Conservation (phyloP, 768 basidiomycete species). For the Mycena haematopus region DNA sequence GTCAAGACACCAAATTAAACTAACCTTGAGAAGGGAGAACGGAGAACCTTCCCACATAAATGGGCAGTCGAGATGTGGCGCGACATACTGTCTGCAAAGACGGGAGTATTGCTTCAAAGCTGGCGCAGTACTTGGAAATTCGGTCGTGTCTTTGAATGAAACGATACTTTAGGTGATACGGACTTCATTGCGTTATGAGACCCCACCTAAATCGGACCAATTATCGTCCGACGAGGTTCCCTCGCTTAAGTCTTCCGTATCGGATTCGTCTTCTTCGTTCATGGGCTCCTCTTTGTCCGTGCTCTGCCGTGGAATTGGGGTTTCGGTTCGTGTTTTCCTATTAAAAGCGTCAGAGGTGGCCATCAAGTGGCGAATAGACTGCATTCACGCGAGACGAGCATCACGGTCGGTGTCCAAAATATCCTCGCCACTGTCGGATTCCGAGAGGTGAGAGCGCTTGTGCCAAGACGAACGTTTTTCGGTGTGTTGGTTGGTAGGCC, state of each 20-base stretch:
- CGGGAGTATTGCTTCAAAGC: slow-evolving; percentile 55
- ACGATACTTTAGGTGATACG: neutral
- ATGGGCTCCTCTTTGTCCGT: slow-evolving; percentile 59
- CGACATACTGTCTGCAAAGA: slow-evolving; percentile 55
- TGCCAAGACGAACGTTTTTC: slow-evolving; percentile 24
- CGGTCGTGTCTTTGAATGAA: neutral
- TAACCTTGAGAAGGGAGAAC: slow-evolving; percentile 53
- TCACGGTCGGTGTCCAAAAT: slow-evolving; percentile 74
- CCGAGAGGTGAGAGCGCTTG: slow-evolving; percentile 48
- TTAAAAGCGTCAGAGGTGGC: neutral
- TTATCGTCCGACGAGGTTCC: slow-evolving; percentile 53
- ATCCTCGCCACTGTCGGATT: slow-evolving; percentile 70
- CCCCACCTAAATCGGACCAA: slow-evolving; percentile 56
- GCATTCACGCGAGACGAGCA: slow-evolving; percentile 70
- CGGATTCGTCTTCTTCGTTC: slow-evolving; percentile 81
- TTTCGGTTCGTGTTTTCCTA: slow-evolving; percentile 60
- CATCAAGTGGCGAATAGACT: neutral
- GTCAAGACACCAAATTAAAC: slow-evolving; percentile 11
- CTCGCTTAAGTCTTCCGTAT: slow-evolving; percentile 73
- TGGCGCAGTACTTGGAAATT: slow-evolving; percentile 23
- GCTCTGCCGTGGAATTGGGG: slow-evolving; percentile 48
- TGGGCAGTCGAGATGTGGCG: slow-evolving; percentile 40
- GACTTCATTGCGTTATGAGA: neutral
- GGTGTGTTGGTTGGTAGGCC: slow-evolving; percentile 11
- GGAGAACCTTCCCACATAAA: slow-evolving; percentile 55